Evolutionary conservation across 345 rosid genomes (phyloP).

Genomic region (Arabidopsis arenosa): DNA sequence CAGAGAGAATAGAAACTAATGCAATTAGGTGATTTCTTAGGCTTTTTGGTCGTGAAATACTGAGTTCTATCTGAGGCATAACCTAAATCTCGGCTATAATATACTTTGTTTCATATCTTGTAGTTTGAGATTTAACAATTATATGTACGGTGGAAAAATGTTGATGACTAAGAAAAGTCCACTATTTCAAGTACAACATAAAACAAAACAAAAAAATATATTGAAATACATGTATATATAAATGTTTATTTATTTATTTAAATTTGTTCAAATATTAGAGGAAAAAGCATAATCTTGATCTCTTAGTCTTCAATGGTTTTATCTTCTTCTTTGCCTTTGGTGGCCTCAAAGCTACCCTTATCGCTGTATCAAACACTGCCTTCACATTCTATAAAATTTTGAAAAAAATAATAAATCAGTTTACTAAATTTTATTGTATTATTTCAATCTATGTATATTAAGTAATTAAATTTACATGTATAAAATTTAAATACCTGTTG

Average conservation of each 20-base stretch:
- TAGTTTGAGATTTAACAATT: background rate
- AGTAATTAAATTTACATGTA: background rate
- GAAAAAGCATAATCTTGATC: slow-evolving; percentile 53
- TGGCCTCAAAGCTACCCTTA: slow-evolving; percentile 68
- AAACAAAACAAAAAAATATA: background rate
- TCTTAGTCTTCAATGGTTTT: slow-evolving; percentile 42
- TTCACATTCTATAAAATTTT: slow-evolving; percentile 62
- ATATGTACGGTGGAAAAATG: background rate
- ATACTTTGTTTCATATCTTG: too few relatives aligned
- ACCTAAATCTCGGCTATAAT: too few relatives aligned
- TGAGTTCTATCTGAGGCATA: too few relatives aligned
- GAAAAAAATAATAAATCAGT: background rate
- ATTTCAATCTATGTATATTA: background rate
- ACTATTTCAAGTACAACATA: background rate
- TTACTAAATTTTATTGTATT: background rate
- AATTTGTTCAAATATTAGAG: slow-evolving; percentile 41
- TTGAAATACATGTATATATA: background rate
- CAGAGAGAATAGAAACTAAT: too few relatives aligned
- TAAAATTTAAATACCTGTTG: slow-evolving; percentile 57
- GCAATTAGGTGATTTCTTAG: too few relatives aligned
- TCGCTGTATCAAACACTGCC: slow-evolving; percentile 74
- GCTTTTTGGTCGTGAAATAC: too few relatives aligned
- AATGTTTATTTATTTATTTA: background rate
- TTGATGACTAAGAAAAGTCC: background rate
- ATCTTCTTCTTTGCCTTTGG: slow-evolving; percentile 67